Percentiles rank a stretch among this genome's conserved stretches.
Evolutionary conservation across 129 eudicot species (phyloP).

Genomic region (Pseudognaphalium luteoalbum): DNA sequence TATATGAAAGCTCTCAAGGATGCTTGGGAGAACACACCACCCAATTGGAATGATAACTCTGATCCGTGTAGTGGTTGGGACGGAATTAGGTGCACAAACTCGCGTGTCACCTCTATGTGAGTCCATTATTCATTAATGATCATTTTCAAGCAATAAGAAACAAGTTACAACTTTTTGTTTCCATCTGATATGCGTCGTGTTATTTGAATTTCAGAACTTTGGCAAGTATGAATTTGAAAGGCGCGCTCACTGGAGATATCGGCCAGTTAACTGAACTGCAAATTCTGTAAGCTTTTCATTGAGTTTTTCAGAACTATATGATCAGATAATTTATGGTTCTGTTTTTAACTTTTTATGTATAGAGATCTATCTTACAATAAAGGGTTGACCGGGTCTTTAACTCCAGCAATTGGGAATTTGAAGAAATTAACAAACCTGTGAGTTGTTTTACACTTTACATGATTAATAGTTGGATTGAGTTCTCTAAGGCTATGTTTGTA

Average conservation of each 20-base stretch:
- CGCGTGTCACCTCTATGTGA: constrained; percentile 56
- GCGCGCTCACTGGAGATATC: constrained; percentile 61
- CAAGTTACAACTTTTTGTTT: neutral
- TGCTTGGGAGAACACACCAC: constrained; percentile 50
- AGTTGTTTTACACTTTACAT: constrained; percentile 25
- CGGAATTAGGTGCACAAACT: constrained; percentile 46
- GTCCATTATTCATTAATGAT: neutral
- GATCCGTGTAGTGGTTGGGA: constrained; percentile 66
- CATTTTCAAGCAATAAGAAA: neutral
- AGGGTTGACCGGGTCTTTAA: constrained; percentile 71
- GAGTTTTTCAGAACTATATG: neutral
- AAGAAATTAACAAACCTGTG: constrained; percentile 60
- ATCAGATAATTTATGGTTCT: neutral
- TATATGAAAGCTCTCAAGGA: constrained; percentile 41
- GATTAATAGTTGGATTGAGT: neutral
- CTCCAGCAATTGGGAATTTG: constrained; percentile 63
- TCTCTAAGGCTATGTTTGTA: neutral
- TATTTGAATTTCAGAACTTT: constrained; percentile 46
- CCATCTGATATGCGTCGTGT: neutral
- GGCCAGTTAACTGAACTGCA: constrained; percentile 52
- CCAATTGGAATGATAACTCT: constrained; percentile 47
- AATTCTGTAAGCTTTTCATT: constrained; percentile 52
- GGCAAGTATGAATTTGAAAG: constrained; percentile 56
- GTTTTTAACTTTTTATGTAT: constrained; percentile 13
- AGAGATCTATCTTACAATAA: constrained; percentile 86